Percentiles rank a stretch among this genome's conserved stretches.
Evolutionary conservation across 1,284 basidiomycete species (phyloP).

Genomic region (Butyriboletus appendiculatus): DNA sequence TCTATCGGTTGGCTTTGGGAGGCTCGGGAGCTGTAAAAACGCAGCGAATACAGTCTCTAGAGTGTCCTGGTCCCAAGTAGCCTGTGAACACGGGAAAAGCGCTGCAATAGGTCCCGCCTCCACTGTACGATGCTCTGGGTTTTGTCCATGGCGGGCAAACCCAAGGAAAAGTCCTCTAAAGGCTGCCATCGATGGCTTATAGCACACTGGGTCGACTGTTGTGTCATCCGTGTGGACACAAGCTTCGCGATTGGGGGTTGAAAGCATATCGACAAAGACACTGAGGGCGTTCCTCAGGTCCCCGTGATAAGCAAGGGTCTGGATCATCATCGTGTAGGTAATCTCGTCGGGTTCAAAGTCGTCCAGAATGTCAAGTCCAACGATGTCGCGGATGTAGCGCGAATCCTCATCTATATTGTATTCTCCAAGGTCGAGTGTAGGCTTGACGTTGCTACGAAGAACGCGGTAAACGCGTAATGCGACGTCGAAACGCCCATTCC

Average conservation of each 20-base stretch:
- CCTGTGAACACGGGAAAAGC: constrained; percentile 12
- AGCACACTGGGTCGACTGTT: constrained; percentile 32
- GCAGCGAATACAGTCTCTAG: constrained; percentile 56
- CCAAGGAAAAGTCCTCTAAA: constrained; percentile 79
- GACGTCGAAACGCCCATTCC: constrained; percentile 53
- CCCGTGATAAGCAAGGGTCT: constrained; percentile 69
- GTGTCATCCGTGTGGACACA: constrained; percentile 33
- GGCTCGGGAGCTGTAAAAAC: constrained; percentile 54
- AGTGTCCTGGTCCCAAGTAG: constrained; percentile 55
- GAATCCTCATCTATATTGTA: constrained; percentile 38
- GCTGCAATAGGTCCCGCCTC: neutral
- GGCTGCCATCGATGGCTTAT: constrained; percentile 49
- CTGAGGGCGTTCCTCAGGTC: constrained; percentile 58
- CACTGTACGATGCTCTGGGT: neutral
- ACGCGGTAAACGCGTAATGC: constrained; percentile 63
- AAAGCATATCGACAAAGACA: constrained; percentile 73
- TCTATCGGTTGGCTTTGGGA: constrained; percentile 43
- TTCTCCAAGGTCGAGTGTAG: constrained; percentile 36
- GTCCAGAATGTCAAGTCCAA: constrained; percentile 49
- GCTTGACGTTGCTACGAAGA: constrained; percentile 51
- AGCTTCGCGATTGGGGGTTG: constrained; percentile 42
- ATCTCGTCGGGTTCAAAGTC: constrained; percentile 56
- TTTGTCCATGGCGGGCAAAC: constrained; percentile 61
- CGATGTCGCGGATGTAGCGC: constrained; percentile 37
- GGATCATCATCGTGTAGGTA: constrained; percentile 72